phyloP scores from a whole-genome alignment of 2,329 filamentous ascomycete species.

The Arthrinium puccinioides region DNA sequence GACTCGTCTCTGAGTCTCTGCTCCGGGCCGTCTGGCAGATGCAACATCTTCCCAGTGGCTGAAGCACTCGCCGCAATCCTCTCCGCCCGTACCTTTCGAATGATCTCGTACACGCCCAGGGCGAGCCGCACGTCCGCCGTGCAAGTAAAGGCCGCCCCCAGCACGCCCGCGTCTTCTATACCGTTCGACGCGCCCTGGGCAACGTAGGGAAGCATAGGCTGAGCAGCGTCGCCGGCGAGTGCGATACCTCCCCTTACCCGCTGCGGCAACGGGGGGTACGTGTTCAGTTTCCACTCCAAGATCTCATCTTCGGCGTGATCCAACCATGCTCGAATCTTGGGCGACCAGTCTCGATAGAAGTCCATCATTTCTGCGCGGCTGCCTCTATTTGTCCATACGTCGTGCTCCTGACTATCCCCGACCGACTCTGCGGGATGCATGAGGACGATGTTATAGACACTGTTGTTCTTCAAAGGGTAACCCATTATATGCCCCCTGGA shows the following conservation, averaged over 20 bases:
- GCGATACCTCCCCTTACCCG: conserved; percentile 50
- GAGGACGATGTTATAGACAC: conserved; percentile 60
- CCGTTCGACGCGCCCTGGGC: conserved; percentile 59
- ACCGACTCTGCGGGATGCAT: conserved; percentile 55
- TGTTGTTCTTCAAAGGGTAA: conserved; percentile 55
- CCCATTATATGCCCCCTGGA: conserved; percentile 61
- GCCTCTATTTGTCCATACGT: conserved; percentile 57
- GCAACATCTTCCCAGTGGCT: neutral
- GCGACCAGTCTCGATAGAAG: conserved; percentile 54
- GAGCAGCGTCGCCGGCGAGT: conserved; percentile 52
- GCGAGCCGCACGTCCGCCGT: neutral
- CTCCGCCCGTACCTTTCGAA: neutral
- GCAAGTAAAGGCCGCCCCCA: neutral
- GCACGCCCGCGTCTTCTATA: conserved; percentile 43
- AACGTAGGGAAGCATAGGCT: conserved; percentile 57
- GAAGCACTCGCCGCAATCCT: neutral
- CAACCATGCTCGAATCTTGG: conserved; percentile 55
- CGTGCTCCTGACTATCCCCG: conserved; percentile 33
- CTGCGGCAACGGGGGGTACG: conserved; percentile 53
- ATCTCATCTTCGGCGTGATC: conserved; percentile 54
- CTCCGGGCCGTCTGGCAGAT: neutral
- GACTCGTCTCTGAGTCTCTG: neutral
- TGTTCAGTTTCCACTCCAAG: conserved; percentile 58
- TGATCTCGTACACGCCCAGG: neutral
- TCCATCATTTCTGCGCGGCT: conserved; percentile 53